Percentiles rank a stretch among this genome's conserved stretches.
phyloP scores from a whole-genome alignment of 1,284 basidiomycete genomes.

The Cryptococcus depauperatus region DNA sequence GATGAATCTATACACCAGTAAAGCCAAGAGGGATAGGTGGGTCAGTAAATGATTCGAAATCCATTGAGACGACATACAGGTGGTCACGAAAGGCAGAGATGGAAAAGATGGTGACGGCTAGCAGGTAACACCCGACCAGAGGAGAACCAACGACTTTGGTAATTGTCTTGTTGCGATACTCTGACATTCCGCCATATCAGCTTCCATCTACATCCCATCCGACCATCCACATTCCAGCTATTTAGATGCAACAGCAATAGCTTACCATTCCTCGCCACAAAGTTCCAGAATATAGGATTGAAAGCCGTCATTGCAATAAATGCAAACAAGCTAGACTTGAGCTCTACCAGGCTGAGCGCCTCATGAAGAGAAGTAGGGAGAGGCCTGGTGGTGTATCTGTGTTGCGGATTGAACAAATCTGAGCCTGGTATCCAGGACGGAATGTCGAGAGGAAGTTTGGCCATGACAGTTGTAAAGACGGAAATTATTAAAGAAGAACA shows the following conservation, averaged over 20 bases:
- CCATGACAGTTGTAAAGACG: too few relatives aligned
- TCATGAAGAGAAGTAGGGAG: background rate
- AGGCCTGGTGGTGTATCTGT: constrained; percentile 18
- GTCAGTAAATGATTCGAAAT: background rate
- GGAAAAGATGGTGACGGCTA: constrained; percentile 82
- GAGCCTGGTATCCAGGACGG: constrained; percentile 27
- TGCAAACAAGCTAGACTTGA: constrained; percentile 58
- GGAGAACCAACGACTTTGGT: constrained; percentile 69
- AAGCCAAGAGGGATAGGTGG: background rate
- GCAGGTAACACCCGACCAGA: constrained; percentile 74
- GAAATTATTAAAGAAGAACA: too few relatives aligned
- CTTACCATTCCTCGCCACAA: constrained; percentile 88
- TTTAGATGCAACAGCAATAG: constrained; percentile 50
- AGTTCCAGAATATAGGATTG: constrained; percentile 94
- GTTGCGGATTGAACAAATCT: constrained; percentile 20
- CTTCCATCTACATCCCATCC: background rate
- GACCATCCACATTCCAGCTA: background rate
- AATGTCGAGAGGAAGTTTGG: constrained; percentile 3
- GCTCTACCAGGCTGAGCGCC: constrained; percentile 46
- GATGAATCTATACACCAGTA: constrained; percentile 27
- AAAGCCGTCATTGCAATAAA: constrained; percentile 63
- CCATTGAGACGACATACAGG: constrained; percentile 55
- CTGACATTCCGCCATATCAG: constrained; percentile 46
- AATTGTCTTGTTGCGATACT: constrained; percentile 78
- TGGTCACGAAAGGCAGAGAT: constrained; percentile 78